phyloP scores from a whole-genome alignment of 2,329 filamentous ascomycete genomes.

The Colletotrichum camelliae region DNA sequence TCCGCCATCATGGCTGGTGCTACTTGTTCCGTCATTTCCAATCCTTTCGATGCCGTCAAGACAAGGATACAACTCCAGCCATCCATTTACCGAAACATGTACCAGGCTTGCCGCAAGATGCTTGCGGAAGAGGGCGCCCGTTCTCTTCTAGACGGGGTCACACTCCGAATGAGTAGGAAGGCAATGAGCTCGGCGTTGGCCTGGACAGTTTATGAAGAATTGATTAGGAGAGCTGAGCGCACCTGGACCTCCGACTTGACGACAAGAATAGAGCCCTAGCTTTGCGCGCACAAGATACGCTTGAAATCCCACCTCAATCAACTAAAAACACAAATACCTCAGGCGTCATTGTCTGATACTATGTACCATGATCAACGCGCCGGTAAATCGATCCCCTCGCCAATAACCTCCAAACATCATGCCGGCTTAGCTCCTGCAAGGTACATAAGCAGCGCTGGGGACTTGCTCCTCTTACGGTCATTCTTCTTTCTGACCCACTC shows the following conservation, averaged over 20 bases:
- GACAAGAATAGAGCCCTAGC: conserved; percentile 6
- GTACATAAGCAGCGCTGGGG: conserved; percentile 62
- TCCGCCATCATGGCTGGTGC: conserved; percentile 83
- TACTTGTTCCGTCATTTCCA: conserved; percentile 86
- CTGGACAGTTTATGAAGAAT: conserved; percentile 96
- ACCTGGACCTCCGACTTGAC: conserved; percentile 12
- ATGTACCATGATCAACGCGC: neutral
- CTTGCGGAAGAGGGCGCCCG: conserved; percentile 79
- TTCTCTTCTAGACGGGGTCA: conserved; percentile 85
- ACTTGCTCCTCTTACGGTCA: conserved; percentile 60
- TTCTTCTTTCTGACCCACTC: conserved; percentile 64
- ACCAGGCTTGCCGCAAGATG: conserved; percentile 79
- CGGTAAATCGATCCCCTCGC: neutral
- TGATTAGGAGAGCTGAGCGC: conserved; percentile 73
- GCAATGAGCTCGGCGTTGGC: conserved; percentile 92
- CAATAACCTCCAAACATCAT: conserved; percentile 24
- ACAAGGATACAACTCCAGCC: conserved; percentile 93
- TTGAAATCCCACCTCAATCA: neutral
- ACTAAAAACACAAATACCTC: neutral
- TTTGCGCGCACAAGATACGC: neutral
- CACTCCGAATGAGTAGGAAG: conserved; percentile 87
- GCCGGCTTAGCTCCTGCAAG: conserved; percentile 56
- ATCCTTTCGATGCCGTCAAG: conserved; percentile 97
- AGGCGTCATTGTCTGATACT: neutral
- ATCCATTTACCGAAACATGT: conserved; percentile 79